Evolutionary conservation across 164 flowering plant species (phyloP), one percentile per base, ranked within the genome.

Genomic region (Dillenia suffruticosa): DNA sequence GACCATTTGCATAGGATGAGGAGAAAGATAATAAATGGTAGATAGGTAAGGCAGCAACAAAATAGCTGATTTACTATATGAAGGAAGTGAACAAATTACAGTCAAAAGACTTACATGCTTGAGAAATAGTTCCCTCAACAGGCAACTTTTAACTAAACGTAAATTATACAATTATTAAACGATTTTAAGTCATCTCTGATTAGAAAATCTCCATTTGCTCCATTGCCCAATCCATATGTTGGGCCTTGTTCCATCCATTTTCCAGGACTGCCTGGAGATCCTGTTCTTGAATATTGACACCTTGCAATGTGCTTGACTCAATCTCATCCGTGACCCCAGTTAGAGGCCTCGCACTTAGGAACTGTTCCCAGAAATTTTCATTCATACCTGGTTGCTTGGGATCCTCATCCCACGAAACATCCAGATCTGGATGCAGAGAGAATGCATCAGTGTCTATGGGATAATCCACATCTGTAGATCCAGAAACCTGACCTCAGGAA

Each of bases 301-400:
- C 65, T 58, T 72, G 81, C 52, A 65, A 56, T 15, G 55, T 44
- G 50, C 67, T 69, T 10, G 70, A 71, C 54, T 60, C 61, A 12
- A 74, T 66, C 73, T 81, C 87, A 47, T 78, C 83, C 9, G 76
- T 64, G 17, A 74, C 83, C 15, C 70, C 87, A 44, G 51, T 55
- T 0, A 73, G 67, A 1, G 84, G 81, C 65, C 79, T 81, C 8
- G 63, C 67, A n/a, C 79, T 22, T 59, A 84, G 80, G 64, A 86
- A 82, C 60, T 86, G 82, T 72, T 91, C 92, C 95, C 95, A 91
- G 71, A 85, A 88, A 24, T 9, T 59, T 54, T 76, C 79, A 49
- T 69, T 75, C 58, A 72, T 70, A 49, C 68, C 63, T 0, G 79
- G 76, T 48, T 83, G 84, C 65, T 69, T 79, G 10, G 77, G 71